Percentiles rank a stretch among this genome's conserved stretches.
Conservation (phyloP, 148 eudicot genomes). For the Pharnaceum exiguum region DNA sequence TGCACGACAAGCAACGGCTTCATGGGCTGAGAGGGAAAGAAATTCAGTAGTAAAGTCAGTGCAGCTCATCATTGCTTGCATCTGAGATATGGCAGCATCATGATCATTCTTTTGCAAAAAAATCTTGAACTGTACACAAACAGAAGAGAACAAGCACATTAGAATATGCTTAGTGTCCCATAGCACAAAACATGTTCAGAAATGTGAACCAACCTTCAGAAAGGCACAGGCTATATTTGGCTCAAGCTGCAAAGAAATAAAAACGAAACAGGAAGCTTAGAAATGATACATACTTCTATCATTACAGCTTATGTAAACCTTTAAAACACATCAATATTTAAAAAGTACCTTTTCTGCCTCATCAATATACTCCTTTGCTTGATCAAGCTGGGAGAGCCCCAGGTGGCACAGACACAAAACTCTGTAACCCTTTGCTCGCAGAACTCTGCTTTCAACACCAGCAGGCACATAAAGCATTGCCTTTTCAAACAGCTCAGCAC, state of each 20-base stretch:
- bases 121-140: constrained; percentile 77
- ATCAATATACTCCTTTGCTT: constrained; percentile 87
- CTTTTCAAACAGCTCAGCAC: constrained; percentile 84
- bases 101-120: constrained; percentile 70
- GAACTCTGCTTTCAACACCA: constrained; percentile 59
- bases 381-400: constrained; percentile 84
- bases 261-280: constrained; percentile 18
- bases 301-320: neutral
- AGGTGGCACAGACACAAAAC: constrained; percentile 83
- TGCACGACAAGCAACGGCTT: constrained; percentile 80
- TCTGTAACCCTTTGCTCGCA: constrained; percentile 93
- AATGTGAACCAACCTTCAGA: constrained; percentile 57
- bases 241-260: constrained; percentile 64
- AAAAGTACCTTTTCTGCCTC: constrained; percentile 88
- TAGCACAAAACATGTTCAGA: neutral
- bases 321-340: neutral
- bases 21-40: constrained; percentile 83
- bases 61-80: constrained; percentile 76
- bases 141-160: constrained; percentile 3
- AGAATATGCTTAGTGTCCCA: neutral
- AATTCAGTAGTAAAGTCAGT: constrained; percentile 83
- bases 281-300: neutral
- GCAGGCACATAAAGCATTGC: constrained; percentile 86
- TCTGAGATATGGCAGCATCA: constrained; percentile 65
- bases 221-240: constrained; percentile 78